Evolutionary conservation across 2,329 filamentous ascomycete species (phyloP).

Genomic region (Hypoxylon sp.): DNA sequence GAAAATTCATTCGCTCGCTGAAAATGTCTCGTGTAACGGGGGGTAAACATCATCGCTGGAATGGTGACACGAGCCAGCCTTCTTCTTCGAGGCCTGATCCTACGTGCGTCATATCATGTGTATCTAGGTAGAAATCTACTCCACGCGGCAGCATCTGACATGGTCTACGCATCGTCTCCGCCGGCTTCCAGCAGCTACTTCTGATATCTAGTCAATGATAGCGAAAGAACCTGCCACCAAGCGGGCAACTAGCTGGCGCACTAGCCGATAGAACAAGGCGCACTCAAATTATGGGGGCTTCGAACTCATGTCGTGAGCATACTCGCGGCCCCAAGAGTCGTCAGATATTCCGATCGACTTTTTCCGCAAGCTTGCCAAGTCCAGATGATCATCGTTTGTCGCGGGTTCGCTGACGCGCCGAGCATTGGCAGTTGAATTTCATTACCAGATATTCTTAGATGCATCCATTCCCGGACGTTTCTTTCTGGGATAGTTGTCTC

Average conservation of each 20-base stretch:
- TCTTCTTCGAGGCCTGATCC: slow-evolving; percentile 35
- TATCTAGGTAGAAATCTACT: slow-evolving; percentile 25
- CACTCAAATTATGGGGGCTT: slow-evolving; percentile 11
- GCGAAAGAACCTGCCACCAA: slow-evolving; percentile 13
- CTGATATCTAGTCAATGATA: slow-evolving; percentile 13
- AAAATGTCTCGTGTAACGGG: slow-evolving; percentile 29
- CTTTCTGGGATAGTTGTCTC: slow-evolving; percentile 33
- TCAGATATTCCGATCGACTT: slow-evolving; percentile 36
- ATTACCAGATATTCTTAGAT: slow-evolving; percentile 34
- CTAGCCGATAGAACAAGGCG: slow-evolving; percentile 27
- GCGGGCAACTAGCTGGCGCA: slow-evolving; percentile 18
- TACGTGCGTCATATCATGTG: slow-evolving; percentile 41
- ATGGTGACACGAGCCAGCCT: slow-evolving; percentile 43
- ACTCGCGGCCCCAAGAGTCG: slow-evolving; percentile 7
- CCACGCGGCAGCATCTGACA: slow-evolving; percentile 24
- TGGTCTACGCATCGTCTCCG: slow-evolving; percentile 19
- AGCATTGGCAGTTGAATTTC: slow-evolving; percentile 40
- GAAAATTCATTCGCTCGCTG: slow-evolving; percentile 20
- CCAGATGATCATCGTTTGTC: slow-evolving; percentile 36
- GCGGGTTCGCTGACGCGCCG: slow-evolving; percentile 37
- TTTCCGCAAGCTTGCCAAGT: slow-evolving; percentile 37
- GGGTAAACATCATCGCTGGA: slow-evolving; percentile 37
- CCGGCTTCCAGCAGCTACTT: slow-evolving; percentile 8
- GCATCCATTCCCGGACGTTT: slow-evolving; percentile 21
- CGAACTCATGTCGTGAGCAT: slow-evolving; percentile 23